Evolutionary conservation across 257 asterid species (phyloP), one percentile per base, ranked within the genome.

Genomic region (Solanum dulcamara): DNA sequence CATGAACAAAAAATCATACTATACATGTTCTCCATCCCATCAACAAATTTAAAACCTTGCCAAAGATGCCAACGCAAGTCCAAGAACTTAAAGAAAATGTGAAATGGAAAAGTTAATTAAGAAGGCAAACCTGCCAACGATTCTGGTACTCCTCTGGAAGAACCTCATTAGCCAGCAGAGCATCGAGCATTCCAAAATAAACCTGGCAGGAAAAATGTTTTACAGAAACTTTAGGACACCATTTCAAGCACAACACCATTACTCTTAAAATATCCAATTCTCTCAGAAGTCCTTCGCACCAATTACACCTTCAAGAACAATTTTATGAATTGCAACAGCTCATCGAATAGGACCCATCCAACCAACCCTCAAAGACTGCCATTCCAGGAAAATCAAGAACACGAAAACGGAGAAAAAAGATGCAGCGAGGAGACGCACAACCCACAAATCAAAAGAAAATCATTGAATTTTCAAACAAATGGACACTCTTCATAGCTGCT

Each of bases 171-270:
- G 88, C 88, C 86, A 90, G 85, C 66, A 90, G 83, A 71, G 90
- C 90, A 86, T 90, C 93, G 46, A 90, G 90, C 93, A 90, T 90
- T 32, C 91, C 93, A 42, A 90, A 90, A 87, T 90, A 90, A 18
- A 90, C 90, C 93, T 90, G 86, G 44, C 46, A 57, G 53, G 26
- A 37, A 42, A 48, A 81, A 84, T 80, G 75, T 13, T 22, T 64
- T 64, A 22, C 2, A 38, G 60, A 74, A n/a, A 32, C 6, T 15
- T 87, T 53, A 60, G 85, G 51, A 57, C 24, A 70, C 18, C 26
- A 70, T 50, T 68, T 42, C 13, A 68, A 18, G 48, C 48, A 68
- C 17, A 62, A 62, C 37, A 26, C 55, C 30, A 72, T 72, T 40
- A n/a, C 81, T 38, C 33, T 17, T 79, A 9, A 75, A 79, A 33